These are phyloP conservation scores for Crithidia sp. DNA, from an alignment of 208 protist species.

Conservation along the genomic window DNA sequence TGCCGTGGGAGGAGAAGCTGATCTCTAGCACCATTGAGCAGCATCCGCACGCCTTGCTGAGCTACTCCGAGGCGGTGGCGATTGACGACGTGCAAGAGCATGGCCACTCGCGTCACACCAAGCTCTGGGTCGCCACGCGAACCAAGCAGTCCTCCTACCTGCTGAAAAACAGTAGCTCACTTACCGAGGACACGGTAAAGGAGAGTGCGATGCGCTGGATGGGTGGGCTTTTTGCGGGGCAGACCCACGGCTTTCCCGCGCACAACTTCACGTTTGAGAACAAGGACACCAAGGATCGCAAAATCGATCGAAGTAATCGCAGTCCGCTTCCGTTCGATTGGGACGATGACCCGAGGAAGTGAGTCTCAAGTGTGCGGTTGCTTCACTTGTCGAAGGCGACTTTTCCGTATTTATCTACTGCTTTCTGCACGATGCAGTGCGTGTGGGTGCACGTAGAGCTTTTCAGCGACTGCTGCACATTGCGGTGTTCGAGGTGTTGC, in stretches of 20 bases:
- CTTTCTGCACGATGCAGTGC: no score
- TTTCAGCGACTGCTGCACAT: no score
- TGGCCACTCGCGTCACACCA: slow-evolving; percentile 80
- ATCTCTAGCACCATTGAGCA: slow-evolving; percentile 52
- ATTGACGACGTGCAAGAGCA: slow-evolving; percentile 63
- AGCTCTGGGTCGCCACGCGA: slow-evolving; percentile 81
- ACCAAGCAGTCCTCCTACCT: slow-evolving; percentile 62
- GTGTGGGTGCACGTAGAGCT: no score
- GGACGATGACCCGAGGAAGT: slow-evolving; percentile 45
- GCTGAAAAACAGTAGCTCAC: slow-evolving; percentile 66
- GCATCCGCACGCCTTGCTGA: slow-evolving; percentile 83
- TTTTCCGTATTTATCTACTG: no score
- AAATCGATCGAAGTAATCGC: slow-evolving; percentile 43
- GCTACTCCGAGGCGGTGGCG: slow-evolving; percentile 70
- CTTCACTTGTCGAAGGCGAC: no score
- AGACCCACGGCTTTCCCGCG: slow-evolving; percentile 87
- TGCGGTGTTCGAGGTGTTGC: no score
- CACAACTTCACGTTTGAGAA: slow-evolving; percentile 88
- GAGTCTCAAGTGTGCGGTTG: background rate
- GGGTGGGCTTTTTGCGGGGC: slow-evolving; percentile 74
- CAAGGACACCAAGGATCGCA: slow-evolving; percentile 58
- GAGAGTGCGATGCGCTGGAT: slow-evolving; percentile 84
- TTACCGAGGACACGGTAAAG: slow-evolving; percentile 68
- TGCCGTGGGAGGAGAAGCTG: slow-evolving; percentile 84
- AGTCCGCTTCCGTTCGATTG: slow-evolving; percentile 63